Evolutionary conservation across 2,329 filamentous ascomycete genomes (phyloP), one percentile per base, ranked within the genome.

Genomic region (Colletotrichum sp.): DNA sequence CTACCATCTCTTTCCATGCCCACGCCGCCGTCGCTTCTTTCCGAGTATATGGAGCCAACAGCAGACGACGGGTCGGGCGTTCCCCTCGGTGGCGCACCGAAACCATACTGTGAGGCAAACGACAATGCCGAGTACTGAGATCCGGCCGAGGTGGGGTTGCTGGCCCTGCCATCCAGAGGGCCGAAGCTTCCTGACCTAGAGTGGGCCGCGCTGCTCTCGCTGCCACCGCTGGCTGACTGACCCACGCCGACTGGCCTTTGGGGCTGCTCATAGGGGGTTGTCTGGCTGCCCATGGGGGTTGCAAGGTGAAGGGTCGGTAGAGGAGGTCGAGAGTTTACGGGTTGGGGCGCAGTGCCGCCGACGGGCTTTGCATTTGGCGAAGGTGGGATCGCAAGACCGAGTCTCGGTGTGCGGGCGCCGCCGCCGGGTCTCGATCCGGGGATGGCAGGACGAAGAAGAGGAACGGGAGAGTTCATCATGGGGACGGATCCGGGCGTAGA

Each of bases 381-480:
- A 1, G 95, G 93, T 48, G 96, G 96, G 74, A 99, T 99, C 61
- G 96, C 95, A 72, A 99, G 91, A 60, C 96, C 96, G 74, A 99
- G 90, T 80, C 94, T 93, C 32, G 95, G 95, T 69, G 94, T 89
- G 78, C 94, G 90, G 75, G 90, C 87, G 75, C 92, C 92, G 78
- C 89, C 87, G 79, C 89, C 89, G 78, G 89, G 89, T 80, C 92
- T 90, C 78, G 88, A 89, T 78, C 95, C 95, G 52, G 94, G 94
- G 72, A 98, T 93, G 77, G 95, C 95, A 71, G 95, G 95, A 77
- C 95, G 94, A 72, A 98, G 93, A 74, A 98, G 91, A 76, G 95
- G 95, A 69, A 93, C 95, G 68, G 94, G 93, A 65, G 94, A 92
- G 74, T 94, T 92, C 93, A 96, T 95, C 81, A 89, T 90, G 81